Evolutionary conservation across 164 flowering plant species (phyloP).

Genomic region (Stephania cephalantha): DNA sequence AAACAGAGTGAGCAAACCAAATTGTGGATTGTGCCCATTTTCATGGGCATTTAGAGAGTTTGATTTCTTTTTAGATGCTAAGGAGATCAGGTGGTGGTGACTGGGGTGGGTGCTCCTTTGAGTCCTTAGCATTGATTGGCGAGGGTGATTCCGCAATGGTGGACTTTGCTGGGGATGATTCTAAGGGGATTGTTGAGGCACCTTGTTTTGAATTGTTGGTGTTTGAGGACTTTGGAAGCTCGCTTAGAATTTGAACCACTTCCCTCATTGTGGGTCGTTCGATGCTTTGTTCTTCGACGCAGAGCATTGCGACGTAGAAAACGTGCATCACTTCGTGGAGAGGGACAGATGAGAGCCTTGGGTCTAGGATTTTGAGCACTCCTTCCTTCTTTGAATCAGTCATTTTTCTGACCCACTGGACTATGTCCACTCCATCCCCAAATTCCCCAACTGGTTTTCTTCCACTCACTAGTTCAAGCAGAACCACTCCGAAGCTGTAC

Average conservation of each 20-base stretch:
- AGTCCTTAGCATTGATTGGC: conserved; percentile 17
- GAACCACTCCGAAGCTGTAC: conserved; percentile 93
- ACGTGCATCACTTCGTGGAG: conserved; percentile 88
- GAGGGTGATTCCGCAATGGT: conserved; percentile 26
- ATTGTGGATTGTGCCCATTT: conserved; percentile 16
- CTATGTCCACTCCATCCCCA: conserved; percentile 98
- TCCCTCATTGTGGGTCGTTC: conserved; percentile 98
- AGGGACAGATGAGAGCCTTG: conserved; percentile 73
- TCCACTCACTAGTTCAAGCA: conserved; percentile 77
- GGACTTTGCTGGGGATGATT: conserved; percentile 30
- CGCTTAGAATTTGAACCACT: conserved; percentile 87
- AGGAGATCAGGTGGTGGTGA: conserved; percentile 84
- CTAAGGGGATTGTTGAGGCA: conserved; percentile 23
- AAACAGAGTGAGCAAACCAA: conserved; percentile 17
- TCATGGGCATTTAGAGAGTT: conserved; percentile 5
- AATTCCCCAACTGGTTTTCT: conserved; percentile 95
- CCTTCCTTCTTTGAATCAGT: conserved; percentile 84
- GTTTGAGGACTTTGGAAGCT: conserved; percentile 55
- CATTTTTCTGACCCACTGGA: conserved; percentile 91
- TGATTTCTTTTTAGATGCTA: conserved; percentile 44
- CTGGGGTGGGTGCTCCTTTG: conserved; percentile 31
- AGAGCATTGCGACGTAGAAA: conserved; percentile 93
- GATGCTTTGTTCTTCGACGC: conserved; percentile 92
- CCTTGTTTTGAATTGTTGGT: conserved; percentile 27
- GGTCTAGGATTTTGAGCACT: conserved; percentile 70